Conservation (phyloP, 2,329 filamentous ascomycete species). For the Colletotrichum higginsianum region DNA sequence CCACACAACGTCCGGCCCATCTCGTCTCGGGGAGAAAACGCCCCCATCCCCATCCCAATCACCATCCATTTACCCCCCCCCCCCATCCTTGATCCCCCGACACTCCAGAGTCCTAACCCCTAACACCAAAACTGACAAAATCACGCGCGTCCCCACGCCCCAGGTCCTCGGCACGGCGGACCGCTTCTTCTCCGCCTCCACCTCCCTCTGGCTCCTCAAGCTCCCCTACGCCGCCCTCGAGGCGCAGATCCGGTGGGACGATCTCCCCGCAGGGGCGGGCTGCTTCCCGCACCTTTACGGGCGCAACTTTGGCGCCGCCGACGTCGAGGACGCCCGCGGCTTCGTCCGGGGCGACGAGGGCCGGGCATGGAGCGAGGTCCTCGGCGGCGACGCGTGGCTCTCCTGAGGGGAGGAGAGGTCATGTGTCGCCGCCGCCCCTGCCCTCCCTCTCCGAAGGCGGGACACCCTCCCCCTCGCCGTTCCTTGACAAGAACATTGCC, state of each 20-base stretch:
- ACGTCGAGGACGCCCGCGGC: conserved; percentile 63
- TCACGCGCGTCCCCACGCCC: too few relatives aligned
- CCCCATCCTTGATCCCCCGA: background rate
- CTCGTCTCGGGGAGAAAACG: too few relatives aligned
- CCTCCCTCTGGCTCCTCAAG: conserved; percentile 67
- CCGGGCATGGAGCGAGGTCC: conserved; percentile 63
- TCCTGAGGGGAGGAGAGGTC: background rate
- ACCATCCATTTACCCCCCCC: too few relatives aligned
- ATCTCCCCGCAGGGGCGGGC: conserved; percentile 59
- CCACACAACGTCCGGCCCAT: too few relatives aligned
- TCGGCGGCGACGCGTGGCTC: conserved; percentile 60
- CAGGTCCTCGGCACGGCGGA: conserved; percentile 62
- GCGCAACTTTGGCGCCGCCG: conserved; percentile 65
- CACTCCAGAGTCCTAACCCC: too few relatives aligned
- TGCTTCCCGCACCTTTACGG: conserved; percentile 72
- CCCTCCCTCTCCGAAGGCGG: too few relatives aligned
- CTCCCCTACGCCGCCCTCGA: conserved; percentile 64
- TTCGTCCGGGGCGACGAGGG: conserved; percentile 62
- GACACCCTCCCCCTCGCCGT: too few relatives aligned
- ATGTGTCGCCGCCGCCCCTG: too few relatives aligned
- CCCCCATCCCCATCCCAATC: background rate
- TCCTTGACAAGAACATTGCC: too few relatives aligned
- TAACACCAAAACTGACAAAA: background rate
- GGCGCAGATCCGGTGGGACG: conserved; percentile 69
- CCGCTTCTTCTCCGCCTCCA: conserved; percentile 59